Base-by-base conservation (phyloP, 2,329 filamentous ascomycete genomes). In the Penicillium sp. region DNA sequence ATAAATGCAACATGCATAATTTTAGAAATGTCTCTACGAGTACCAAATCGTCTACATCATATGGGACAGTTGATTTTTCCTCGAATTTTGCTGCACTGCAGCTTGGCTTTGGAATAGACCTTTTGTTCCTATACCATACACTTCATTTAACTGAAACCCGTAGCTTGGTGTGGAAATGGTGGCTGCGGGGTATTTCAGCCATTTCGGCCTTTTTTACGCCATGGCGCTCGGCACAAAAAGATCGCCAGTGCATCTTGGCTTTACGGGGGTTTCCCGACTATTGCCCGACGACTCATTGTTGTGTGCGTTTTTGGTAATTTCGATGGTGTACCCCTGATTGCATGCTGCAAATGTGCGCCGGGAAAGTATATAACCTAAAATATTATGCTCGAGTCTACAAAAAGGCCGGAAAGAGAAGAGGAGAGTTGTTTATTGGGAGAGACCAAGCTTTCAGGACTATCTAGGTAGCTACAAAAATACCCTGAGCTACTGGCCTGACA, bases 211-310 rank as follows among this genome's bases (percentile, higher is more conserved):
- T 9, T 55, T 61, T 17, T 66, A 68, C 53, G 47, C 54, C 9
- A 71, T 64, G 4, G 56, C 68, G 1, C 69, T 69, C 19, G 38
- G n/a, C 42, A 36, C 21, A 47, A 27, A 53, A 62, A 29, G 51
- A 58, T 27, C 53, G 48, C 13, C 60, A 63, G 65, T 69, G 50
- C 62, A 62, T 43, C 54, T 68, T 38, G 53, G 58, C 13, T 56
- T 64, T 41, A 15, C 59, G 4, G 61, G 58, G n/a, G 27, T 1
- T 55, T 51, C 6, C 21, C 59, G 4, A 53, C 57, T 3, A 57
- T 62, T 31, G 8, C 27, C 27, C 62, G 60, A 10, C 59, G 58
- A 33, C n/a, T 57, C 1, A 38, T 51, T 25, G 39, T 54, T 17
- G 13, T 63, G 12, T 70, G 13, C 45, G 2, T 5, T 12, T 15